phyloP scores from a whole-genome alignment of 176 grass and related monocot genomes.

The Stipa capillata region DNA sequence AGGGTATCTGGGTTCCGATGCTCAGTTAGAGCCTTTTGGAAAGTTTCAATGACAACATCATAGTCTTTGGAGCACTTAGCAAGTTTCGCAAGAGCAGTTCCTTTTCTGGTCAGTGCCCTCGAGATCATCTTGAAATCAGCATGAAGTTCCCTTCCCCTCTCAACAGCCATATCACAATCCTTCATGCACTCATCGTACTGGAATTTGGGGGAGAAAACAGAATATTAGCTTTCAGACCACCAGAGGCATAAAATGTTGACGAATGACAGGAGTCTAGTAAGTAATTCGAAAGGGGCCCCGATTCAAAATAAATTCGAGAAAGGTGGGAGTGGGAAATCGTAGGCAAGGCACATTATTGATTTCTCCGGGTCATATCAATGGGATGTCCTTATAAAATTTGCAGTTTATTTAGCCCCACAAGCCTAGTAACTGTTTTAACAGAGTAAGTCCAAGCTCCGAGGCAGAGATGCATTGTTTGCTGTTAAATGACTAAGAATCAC shows the following conservation, averaged over 20 bases:
- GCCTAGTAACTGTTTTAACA: background rate
- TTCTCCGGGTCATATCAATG: background rate
- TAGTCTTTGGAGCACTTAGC: constrained; percentile 82
- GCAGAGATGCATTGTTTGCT: background rate
- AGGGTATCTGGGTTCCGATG: constrained; percentile 90
- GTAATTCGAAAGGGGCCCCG: background rate
- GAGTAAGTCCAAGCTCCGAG: background rate
- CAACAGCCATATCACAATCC: constrained; percentile 89
- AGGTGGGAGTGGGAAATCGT: background rate
- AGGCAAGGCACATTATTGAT: background rate
- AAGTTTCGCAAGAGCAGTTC: constrained; percentile 78
- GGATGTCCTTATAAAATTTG: background rate
- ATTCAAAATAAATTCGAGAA: background rate
- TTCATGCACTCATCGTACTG: constrained; percentile 96
- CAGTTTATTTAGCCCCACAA: background rate
- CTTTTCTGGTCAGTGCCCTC: constrained; percentile 95
- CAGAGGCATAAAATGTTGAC: background rate
- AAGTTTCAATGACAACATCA: constrained; percentile 74
- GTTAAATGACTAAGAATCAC: background rate
- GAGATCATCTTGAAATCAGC: constrained; percentile 96
- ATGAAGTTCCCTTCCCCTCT: constrained; percentile 89
- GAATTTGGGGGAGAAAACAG: background rate
- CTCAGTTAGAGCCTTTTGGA: constrained; percentile 94
- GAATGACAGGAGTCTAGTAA: background rate
- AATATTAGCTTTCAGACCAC: background rate